Base-by-base conservation (phyloP, 352 stramenopile genomes). In the Globisporangium recalcitrans region DNA sequence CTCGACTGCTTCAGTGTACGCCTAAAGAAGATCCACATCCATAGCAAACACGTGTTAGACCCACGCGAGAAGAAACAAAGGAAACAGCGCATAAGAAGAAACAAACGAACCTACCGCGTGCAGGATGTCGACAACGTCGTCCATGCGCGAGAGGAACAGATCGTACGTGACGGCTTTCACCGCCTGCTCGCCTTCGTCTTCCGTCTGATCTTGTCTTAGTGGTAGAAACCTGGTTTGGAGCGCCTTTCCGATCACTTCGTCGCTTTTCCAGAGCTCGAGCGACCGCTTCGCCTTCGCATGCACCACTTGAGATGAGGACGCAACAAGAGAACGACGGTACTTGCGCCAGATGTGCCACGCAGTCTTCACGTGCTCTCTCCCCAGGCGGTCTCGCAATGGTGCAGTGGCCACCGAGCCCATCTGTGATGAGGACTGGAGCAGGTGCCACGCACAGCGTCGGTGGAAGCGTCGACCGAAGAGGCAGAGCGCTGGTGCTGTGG, bases 281-380 rank as follows among this genome's bases (percentile, higher is more conserved):
- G 79, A 88, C 5, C 77, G 68, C 61, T 81, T 73, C 11, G 79
- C 82, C 65, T 87, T 84, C 3, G 63, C 57, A 53, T 89, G 68
- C 21, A 57, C 36, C 2, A 27, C 55, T 60, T 40, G 48, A 21
- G 21, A 60, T 56, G 22, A 60, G 62, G 16, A 29, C 13, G 52
- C 27, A n/a, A 47, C 16, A 22, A 65, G 52, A 21, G 71, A 54
- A 14, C 80, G 76, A 19, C 74, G 68, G 64, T 77, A 89, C 56
- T 91, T 91, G 46, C 82, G 74, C 74, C 77, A 87, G 22, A 86
- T 80, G 40, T 86, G 82, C 82, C 82, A 91, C 38, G 82, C 80
- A 13, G 70, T 73, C 58, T 84, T 85, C 19, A 88, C 80, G 32
- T 91, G 82, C 36, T 91, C 79, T 34, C 65, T 80, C 19, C 67